A percentile compares a stretch with the other conserved stretches of the same genome.
Conservation (phyloP, 257 asterid species). For the Haberlea rhodopensis region DNA sequence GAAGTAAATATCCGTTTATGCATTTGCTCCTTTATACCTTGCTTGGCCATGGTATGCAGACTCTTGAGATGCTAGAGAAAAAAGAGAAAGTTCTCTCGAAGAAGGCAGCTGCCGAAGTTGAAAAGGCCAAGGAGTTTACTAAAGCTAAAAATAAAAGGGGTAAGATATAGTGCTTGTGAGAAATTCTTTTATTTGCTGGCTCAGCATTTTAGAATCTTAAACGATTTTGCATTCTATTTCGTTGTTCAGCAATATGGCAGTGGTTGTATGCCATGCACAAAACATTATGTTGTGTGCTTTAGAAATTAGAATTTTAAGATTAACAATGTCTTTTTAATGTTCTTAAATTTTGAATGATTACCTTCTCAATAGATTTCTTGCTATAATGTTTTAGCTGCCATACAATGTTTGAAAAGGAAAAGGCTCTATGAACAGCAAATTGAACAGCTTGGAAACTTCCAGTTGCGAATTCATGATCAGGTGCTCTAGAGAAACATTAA, state of each 20-base stretch:
- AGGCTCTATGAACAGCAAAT: conserved; percentile 79
- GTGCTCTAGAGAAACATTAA: conserved; percentile 34
- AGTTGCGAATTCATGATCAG: conserved; percentile 85
- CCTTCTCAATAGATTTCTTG: conserved; percentile 19
- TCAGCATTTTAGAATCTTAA: conserved; percentile 12
- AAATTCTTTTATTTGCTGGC: not conserved
- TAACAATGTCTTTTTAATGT: not conserved
- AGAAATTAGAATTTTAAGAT: conserved; percentile 15
- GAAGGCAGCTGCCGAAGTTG: conserved; percentile 69
- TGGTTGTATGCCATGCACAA: not conserved
- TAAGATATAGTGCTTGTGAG: conserved; percentile 29
- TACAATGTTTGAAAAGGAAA: conserved; percentile 81
- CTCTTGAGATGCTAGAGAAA: conserved; percentile 86
- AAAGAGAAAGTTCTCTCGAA: conserved; percentile 72
- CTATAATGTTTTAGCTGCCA: conserved; percentile 54
- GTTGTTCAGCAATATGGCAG: conserved; percentile 8
- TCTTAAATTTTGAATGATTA: conserved; percentile 6
- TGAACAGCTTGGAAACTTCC: conserved; percentile 82
- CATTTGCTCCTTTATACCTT: not conserved
- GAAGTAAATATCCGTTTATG: conserved; percentile 30
- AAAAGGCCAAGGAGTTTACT: conserved; percentile 75
- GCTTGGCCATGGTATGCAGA: conserved; percentile 39
- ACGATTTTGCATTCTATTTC: not conserved
- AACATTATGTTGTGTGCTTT: conserved; percentile 1
- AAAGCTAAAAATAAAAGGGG: conserved; percentile 80